Evolutionary conservation across 352 stramenopile genomes (phyloP).

Genomic region (Globisporangium cystogenes): DNA sequence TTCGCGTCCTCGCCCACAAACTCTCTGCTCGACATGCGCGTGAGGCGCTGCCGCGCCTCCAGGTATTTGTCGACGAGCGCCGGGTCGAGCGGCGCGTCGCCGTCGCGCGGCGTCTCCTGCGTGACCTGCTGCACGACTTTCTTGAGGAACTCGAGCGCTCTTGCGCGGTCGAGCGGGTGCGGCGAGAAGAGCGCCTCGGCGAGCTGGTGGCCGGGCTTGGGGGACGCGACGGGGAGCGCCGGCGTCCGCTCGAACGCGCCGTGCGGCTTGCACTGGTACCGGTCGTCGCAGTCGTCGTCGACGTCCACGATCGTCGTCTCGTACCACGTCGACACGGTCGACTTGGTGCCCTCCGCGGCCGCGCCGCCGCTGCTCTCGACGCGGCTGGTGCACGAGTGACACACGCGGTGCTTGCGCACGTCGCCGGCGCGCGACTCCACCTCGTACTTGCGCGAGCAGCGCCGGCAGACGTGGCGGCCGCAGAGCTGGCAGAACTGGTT

Average conservation of each 20-base stretch:
- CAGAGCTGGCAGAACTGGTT: slow-evolving; percentile 67
- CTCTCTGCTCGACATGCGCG: slow-evolving; percentile 17
- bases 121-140: slow-evolving; percentile 44
- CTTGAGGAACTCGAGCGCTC: slow-evolving; percentile 42
- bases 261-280: background rate
- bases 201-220: slow-evolving; percentile 36
- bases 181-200: slow-evolving; percentile 60
- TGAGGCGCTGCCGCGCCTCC: slow-evolving; percentile 33
- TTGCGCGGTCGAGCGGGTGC: slow-evolving; percentile 38
- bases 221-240: slow-evolving; percentile 18
- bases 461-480: slow-evolving; percentile 46
- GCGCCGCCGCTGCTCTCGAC: slow-evolving; percentile 4
- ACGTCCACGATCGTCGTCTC: slow-evolving; percentile 4
- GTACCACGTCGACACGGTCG: slow-evolving; percentile 6
- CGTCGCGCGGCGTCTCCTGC: background rate
- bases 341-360: slow-evolving; percentile 1
- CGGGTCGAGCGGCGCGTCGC: slow-evolving; percentile 19
- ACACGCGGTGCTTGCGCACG: slow-evolving; percentile 56
- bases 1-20: background rate
- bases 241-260: slow-evolving; percentile 5
- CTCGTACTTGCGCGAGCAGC: slow-evolving; percentile 65
- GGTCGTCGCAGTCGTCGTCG: slow-evolving; percentile 7
- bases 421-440: slow-evolving; percentile 41
- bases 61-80: slow-evolving; percentile 51
- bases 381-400: slow-evolving; percentile 14